Evolutionary conservation across 179 eudicot species (phyloP), one percentile per base, ranked within the genome.

Genomic region (Corrigiola litoralis): DNA sequence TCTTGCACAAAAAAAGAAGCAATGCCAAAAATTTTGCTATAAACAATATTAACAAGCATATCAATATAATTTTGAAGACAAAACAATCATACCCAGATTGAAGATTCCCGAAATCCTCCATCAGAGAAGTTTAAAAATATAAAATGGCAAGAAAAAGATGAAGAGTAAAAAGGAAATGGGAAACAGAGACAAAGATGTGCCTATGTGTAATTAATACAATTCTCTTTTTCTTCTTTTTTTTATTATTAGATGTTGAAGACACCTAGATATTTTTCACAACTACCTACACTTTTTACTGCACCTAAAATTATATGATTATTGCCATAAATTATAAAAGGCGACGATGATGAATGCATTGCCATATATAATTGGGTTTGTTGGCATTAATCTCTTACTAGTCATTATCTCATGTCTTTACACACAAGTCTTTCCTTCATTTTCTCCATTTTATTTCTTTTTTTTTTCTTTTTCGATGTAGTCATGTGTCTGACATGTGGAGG

Each of bases 91-190:
- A 74, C 78, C 75, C 52, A 28, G 64, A 21, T 18, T 65, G 42
- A 4, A 48, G 11, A 52, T 44, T 54, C 23, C 44, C 51, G 52
- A 71, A 64, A 45, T 45, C 71, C 23, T 41, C 79, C 79, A 70
- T 70, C 21, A 33, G 32, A 20, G 29, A n/a, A 9, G 27, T 17
- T 41, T 47, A 36, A 14, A 32, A 29, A 29, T 33, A 38, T n/a
- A 16, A 55, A 32, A 51, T 17, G 56, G 68, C 49, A n/a, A 20
- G 17, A 18, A 61, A 17, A 67, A 24, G 37, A 11, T 36, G 38
- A 46, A 60, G 45, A 44, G 28, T n/a, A n/a, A n/a, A n/a, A n/a
- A n/a, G n/a, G n/a, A n/a, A n/a, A n/a, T n/a, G n/a, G n/a, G n/a
- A n/a, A n/a, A 36, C 4, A 53, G 4, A 29, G 58, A 46, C 67